Evolutionary conservation across 768 basidiomycete genomes (phyloP), one percentile per base, ranked within the genome.

Genomic region (Lentinula raphanica): DNA sequence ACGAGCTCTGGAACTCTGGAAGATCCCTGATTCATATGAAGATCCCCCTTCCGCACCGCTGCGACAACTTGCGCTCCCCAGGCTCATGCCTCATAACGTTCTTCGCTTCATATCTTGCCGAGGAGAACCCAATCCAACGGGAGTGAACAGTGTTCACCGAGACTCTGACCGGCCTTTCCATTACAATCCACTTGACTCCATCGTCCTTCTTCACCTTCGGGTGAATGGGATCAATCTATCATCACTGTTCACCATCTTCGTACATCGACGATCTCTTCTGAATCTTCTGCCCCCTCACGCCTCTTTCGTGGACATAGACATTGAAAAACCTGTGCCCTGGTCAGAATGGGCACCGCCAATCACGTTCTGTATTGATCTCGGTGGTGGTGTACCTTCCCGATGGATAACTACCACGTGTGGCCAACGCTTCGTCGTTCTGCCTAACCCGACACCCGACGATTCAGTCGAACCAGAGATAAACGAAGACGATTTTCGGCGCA

Each of bases 341-440:
- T 40, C 46, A 3, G 54, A 63, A 3, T 76, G 76, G 74, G 74
- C 72, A 5, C 71, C 71, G 4, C 60, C 65, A 0, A 56, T 66
- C 2, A 72, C 73, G 15, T 65, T 75, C 32, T 61, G 64, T 15
- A 58, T 67, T 17, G 66, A 70, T 8, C 40, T 55, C 7, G 32
- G 29, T 19, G 53, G 35, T 17, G 53, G 54, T 6, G 56, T 66
- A 40, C 64, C 71, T 1, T 75, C 71, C 2, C 64, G 71, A 5
- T 77, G 76, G 77, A 74, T 76, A 25, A 76, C 75, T 21, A 75
- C 73, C 0, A 69, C 69, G 17, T 65, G 66, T 31, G 73, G 72
- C 0, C 70, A 74, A 60, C 61, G 75, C 11, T 71, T 67, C 32
- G 70, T 70, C 38, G 15, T 48, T n/a, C 44, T 57, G 3, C 45